These are phyloP conservation scores for Emmonsiellopsis sp. DNA, from an alignment of 2,329 filamentous ascomycete species.

Conservation along the genomic window DNA sequence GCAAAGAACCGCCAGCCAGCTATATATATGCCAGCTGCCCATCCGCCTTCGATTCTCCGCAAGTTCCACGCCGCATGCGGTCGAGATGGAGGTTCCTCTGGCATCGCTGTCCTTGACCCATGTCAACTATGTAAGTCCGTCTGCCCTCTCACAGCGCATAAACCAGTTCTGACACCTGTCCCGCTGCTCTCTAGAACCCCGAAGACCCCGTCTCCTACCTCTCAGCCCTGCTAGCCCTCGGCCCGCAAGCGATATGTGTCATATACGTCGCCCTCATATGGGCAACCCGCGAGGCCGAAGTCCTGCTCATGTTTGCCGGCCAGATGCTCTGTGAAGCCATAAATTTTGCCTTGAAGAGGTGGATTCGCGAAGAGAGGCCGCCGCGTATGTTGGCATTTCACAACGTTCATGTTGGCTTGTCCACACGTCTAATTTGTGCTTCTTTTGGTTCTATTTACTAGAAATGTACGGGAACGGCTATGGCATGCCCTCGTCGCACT, in stretches of 20 bases:
- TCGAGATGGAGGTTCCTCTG: slow-evolving; percentile 31
- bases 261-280: slow-evolving; percentile 84
- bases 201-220: slow-evolving; percentile 72
- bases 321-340: slow-evolving; percentile 85
- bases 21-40: too few relatives aligned
- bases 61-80: slow-evolving; percentile 8
- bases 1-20: too few relatives aligned
- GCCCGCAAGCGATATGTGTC: slow-evolving; percentile 84
- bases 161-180: neutral
- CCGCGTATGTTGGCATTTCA: slow-evolving; percentile 46
- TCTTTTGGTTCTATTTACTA: neutral
- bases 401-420: neutral
- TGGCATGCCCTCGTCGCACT: slow-evolving; percentile 92
- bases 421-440: neutral
- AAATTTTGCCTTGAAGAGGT: slow-evolving; percentile 81
- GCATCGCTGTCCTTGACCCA: slow-evolving; percentile 91
- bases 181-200: slow-evolving; percentile 56
- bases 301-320: slow-evolving; percentile 80
- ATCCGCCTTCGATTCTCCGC: too few relatives aligned
- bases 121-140: slow-evolving; percentile 75
- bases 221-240: slow-evolving; percentile 87
- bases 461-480: slow-evolving; percentile 70
- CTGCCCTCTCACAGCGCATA: neutral
- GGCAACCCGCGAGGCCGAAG: slow-evolving; percentile 82
- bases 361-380: slow-evolving; percentile 87